These are phyloP conservation scores for Onygenales sp. DNA, from an alignment of 2,329 filamentous ascomycete species.

Conservation along the genomic window DNA sequence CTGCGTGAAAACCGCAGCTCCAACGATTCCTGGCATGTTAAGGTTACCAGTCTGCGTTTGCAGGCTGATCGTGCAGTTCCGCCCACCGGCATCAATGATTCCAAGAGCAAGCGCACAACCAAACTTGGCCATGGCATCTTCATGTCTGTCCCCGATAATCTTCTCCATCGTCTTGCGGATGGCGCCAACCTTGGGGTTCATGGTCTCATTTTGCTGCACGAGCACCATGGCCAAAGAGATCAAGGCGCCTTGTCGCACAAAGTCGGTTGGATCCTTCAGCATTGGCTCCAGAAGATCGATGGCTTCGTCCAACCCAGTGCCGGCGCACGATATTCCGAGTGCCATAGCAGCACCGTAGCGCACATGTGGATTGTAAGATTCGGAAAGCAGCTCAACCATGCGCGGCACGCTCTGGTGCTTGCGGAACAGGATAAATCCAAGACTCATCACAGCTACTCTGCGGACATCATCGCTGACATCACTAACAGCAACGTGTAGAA, in stretches of 20 bases:
- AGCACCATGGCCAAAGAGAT: slow-evolving; percentile 96
- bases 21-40: slow-evolving; percentile 96
- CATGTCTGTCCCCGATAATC: slow-evolving; percentile 86
- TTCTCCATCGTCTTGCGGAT: slow-evolving; percentile 92
- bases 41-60: slow-evolving; percentile 97
- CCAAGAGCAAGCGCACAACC: slow-evolving; percentile 87
- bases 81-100: slow-evolving; percentile 94
- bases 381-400: slow-evolving; percentile 96
- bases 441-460: slow-evolving; percentile 89
- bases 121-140: slow-evolving; percentile 99
- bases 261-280: slow-evolving; percentile 98
- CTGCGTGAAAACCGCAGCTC: slow-evolving; percentile 95
- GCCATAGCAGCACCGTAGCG: slow-evolving; percentile 98
- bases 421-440: slow-evolving; percentile 96
- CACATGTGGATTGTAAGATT: slow-evolving; percentile 98
- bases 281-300: slow-evolving; percentile 96
- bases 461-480: slow-evolving; percentile 98
- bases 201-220: slow-evolving; percentile 97
- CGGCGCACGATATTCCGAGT: slow-evolving; percentile 92
- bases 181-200: slow-evolving; percentile 90
- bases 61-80: slow-evolving; percentile 95
- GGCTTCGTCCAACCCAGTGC: slow-evolving; percentile 89
- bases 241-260: slow-evolving; percentile 90
- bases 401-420: slow-evolving; percentile 95
- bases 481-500: slow-evolving; percentile 92